Evolutionary conservation across 1,139 yeast species (phyloP).

Genomic region (Scheffersomyces cryptocercus): DNA sequence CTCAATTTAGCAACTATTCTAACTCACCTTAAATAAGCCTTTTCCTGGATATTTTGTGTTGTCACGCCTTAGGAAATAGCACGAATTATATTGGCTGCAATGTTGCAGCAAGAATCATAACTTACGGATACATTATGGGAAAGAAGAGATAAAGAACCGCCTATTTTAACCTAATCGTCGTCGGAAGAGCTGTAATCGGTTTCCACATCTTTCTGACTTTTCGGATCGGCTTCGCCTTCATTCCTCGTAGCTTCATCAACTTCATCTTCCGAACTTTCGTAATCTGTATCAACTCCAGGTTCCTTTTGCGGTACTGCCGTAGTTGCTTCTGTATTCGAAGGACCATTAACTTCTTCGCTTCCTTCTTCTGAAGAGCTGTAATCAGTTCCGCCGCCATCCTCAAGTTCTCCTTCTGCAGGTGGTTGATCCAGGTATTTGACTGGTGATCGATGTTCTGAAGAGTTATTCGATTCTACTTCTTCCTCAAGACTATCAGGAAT

Average conservation of each 20-base stretch:
- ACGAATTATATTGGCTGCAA: too few relatives aligned
- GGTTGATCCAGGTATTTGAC: background rate
- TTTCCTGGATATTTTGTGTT: too few relatives aligned
- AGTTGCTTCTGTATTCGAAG: background rate
- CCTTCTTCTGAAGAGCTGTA: conserved; percentile 1
- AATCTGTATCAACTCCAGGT: conserved; percentile 2
- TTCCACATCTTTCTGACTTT: background rate
- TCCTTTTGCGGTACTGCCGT: background rate
- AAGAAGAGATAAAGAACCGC: background rate
- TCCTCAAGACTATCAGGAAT: background rate
- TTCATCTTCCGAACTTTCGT: conserved; percentile 1
- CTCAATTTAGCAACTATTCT: too few relatives aligned
- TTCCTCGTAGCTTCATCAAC: conserved; percentile 2
- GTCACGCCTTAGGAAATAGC: too few relatives aligned
- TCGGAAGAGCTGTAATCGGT: background rate
- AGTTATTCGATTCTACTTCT: background rate
- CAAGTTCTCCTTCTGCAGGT: background rate
- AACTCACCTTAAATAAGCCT: too few relatives aligned
- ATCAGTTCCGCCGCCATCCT: conserved; percentile 1
- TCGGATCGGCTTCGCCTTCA: background rate
- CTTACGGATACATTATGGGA: too few relatives aligned
- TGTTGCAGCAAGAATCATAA: too few relatives aligned
- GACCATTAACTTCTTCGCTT: background rate
- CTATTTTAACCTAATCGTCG: background rate
- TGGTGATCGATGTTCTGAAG: background rate